Base-by-base conservation (phyloP, 345 rosid genomes). In the Brassica nigra region DNA sequence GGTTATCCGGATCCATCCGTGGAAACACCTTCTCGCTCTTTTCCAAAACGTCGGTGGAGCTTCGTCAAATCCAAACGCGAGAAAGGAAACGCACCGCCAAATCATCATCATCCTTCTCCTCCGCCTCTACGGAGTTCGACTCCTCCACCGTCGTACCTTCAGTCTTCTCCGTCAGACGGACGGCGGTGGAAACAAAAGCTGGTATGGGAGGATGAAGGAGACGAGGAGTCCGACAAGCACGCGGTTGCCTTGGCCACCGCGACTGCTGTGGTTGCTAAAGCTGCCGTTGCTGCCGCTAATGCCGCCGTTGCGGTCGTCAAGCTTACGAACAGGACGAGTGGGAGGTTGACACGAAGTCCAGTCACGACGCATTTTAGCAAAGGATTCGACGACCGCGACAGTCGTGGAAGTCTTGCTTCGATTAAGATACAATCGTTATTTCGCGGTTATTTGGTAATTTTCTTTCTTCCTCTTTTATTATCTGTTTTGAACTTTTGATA, bases 181-280 rank as follows among this genome's bases (percentile, higher is more conserved):
- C 30, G 61, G 5, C 75, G 61, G 8, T 61, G 72, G 74, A 80
- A 64, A 30, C 74, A 66, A 47, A 70, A 75, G 20, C 57, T 31
- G 10, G 71, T 42, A 12, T 30, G 69, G 71, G 78, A 79, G 16
- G 78, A 44, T 0, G 83, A 80, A 2, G 81, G 77, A 12, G 66
- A 20, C 16, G 81, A 57, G 20, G 85, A 86, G 70, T 82, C 88
- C 0, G 84, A 70, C 49, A 81, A 86, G 23, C 95, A 89, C 31
- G 95, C 92, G n/a, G 82, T 91, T 74, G 91, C 92, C 1, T 88
- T 92, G 14, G 97, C 99, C 0, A 89, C 92, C 1, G 99, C 97
- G 1, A 87, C 90, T 1, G 92, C 97, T 2, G 90, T 86, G 0
- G 95, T 85, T 10, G 95, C 97, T 12, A 91, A 90, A 68, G 93